These are phyloP conservation scores for Nicotiana rustica DNA, from an alignment of 305 asterid genomes.

Conservation along the genomic window DNA sequence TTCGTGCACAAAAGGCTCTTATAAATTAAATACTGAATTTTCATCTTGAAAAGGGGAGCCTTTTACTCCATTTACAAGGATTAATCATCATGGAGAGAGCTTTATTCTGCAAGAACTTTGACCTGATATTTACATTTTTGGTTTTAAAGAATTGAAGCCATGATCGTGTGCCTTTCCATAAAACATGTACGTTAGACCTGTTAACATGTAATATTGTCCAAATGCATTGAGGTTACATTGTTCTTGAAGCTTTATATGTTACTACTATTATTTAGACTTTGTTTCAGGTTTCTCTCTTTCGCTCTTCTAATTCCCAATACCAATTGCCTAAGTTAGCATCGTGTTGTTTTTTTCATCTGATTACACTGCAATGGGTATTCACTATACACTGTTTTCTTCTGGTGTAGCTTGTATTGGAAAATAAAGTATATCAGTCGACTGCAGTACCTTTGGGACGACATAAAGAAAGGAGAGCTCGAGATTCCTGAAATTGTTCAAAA, in stretches of 20 bases:
- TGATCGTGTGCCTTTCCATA: neutral
- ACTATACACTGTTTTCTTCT: conserved; percentile 24
- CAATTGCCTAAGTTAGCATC: neutral
- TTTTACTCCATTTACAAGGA: neutral
- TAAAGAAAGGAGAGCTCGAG: conserved; percentile 80
- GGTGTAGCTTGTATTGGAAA: conserved; percentile 85
- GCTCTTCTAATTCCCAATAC: neutral
- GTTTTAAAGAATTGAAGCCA: neutral
- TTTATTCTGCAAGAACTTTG: neutral
- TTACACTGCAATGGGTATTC: neutral
- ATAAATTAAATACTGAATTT: neutral
- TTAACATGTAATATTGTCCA: too few species aligned
- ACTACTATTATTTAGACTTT: neutral
- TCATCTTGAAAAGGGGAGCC: neutral
- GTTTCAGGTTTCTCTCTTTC: neutral
- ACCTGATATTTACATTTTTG: neutral
- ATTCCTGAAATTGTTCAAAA: conserved; percentile 86
- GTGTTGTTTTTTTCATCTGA: neutral
- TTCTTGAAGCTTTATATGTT: neutral
- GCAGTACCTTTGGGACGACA: conserved; percentile 90
- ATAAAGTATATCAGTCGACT: conserved; percentile 86
- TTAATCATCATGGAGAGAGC: neutral
- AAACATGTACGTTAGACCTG: neutral
- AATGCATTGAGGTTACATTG: neutral
- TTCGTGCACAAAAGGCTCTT: neutral